These are phyloP conservation scores for Serendipita sp. DNA, from an alignment of 768 basidiomycete species.

Conservation along the genomic window DNA sequence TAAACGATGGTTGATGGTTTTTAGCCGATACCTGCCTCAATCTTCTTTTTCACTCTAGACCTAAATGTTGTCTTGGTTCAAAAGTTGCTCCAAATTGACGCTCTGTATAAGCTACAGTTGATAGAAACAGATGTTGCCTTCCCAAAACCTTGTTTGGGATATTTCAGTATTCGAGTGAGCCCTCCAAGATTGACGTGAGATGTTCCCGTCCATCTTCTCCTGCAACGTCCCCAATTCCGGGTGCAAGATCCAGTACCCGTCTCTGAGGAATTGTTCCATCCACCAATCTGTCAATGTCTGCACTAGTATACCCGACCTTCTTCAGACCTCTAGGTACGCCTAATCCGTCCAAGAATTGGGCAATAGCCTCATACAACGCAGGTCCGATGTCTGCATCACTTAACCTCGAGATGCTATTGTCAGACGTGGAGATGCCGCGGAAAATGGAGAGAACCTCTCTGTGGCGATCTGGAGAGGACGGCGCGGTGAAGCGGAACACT, in stretches of 20 bases:
- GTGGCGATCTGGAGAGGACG: constrained; percentile 82
- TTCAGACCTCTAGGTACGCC: constrained; percentile 76
- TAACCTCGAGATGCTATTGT: constrained; percentile 42
- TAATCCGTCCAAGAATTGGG: constrained; percentile 69
- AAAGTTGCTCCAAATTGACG: background rate
- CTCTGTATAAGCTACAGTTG: too few relatives aligned
- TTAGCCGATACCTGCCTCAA: too few relatives aligned
- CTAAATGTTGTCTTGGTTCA: background rate
- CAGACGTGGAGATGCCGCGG: constrained; percentile 42
- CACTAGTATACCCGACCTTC: constrained; percentile 57
- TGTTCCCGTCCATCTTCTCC: constrained; percentile 75
- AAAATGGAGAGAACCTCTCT: constrained; percentile 80
- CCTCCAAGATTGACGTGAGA: constrained; percentile 63
- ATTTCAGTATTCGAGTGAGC: constrained; percentile 58
- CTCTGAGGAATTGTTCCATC: constrained; percentile 87
- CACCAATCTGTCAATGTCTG: constrained; percentile 59
- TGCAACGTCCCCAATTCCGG: constrained; percentile 67
- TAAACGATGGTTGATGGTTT: background rate
- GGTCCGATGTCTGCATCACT: constrained; percentile 66
- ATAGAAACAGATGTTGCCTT: background rate
- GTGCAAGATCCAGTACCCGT: constrained; percentile 83
- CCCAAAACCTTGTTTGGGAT: background rate
- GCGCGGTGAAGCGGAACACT: constrained; percentile 92
- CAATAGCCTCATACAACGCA: constrained; percentile 71
- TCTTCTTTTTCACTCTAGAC: too few relatives aligned